Percentiles rank a stretch among this genome's conserved stretches.
Evolutionary conservation across 2,329 filamentous ascomycete species (phyloP).

Genomic region (Penicillium palitans): DNA sequence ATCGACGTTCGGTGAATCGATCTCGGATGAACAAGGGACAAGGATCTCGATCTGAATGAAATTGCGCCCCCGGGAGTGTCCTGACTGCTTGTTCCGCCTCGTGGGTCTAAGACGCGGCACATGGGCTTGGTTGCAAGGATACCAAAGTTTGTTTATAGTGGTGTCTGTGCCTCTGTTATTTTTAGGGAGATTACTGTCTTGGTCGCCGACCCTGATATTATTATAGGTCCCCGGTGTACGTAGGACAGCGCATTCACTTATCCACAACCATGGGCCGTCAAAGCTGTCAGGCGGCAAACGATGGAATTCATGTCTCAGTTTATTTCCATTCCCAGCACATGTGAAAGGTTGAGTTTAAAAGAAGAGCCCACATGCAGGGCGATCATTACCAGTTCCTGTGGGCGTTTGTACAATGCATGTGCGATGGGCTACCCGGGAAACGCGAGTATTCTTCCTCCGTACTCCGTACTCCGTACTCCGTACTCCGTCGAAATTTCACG

Average conservation of each 20-base stretch:
- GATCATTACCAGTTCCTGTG: constrained; percentile 20
- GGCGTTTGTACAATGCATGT: neutral
- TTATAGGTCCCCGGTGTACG: neutral
- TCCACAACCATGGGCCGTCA: neutral
- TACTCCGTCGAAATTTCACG: neutral
- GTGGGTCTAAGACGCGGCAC: constrained; percentile 25
- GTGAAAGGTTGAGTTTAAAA: constrained; percentile 1
- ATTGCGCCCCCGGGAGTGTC: constrained; percentile 12
- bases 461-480: neutral
- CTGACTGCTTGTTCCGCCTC: constrained; percentile 13
- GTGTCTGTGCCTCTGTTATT: neutral
- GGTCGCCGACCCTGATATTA: neutral
- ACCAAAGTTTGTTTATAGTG: neutral
- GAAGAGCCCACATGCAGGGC: neutral
- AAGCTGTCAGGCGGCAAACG: neutral
- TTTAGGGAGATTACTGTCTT: neutral
- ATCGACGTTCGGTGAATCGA: constrained; percentile 3
- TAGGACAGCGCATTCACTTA: too few relatives aligned
- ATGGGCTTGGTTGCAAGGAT: constrained; percentile 9
- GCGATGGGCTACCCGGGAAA: neutral
- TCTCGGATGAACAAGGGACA: neutral
- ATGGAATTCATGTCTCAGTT: constrained; percentile 2
- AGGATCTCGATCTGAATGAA: constrained; percentile 9
- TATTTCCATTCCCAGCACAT: neutral
- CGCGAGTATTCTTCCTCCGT: neutral